A percentile compares a stretch with the other conserved stretches of the same genome.
Conservation (phyloP, 495 filamentous ascomycete species). For the Annulohypoxylon moriforme region DNA sequence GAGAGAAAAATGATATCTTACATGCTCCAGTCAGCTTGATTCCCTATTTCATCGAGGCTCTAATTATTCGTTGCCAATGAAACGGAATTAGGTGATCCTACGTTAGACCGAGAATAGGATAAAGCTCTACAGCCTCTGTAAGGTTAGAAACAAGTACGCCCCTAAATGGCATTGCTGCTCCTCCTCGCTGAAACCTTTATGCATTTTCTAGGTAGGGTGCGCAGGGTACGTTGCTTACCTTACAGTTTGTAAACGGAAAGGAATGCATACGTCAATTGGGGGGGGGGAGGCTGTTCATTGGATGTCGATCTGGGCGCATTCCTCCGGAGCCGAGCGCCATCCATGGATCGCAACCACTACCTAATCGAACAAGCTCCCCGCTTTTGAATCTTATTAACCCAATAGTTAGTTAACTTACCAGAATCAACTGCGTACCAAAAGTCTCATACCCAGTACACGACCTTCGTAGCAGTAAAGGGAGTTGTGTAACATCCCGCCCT, state of each 20-base stretch:
- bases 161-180: slow-evolving; percentile 33
- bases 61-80: slow-evolving; percentile 26
- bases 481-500: slow-evolving; percentile 16
- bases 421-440: no score
- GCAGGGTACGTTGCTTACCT: slow-evolving; percentile 12
- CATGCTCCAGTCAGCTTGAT: slow-evolving; percentile 12
- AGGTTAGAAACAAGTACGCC: slow-evolving; percentile 18
- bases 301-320: slow-evolving; percentile 22
- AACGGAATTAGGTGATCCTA: slow-evolving; percentile 25
- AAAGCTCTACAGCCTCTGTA: slow-evolving; percentile 10
- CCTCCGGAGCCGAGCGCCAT: slow-evolving; percentile 33
- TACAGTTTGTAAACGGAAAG: slow-evolving; percentile 28
- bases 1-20: slow-evolving; percentile 6
- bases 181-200: slow-evolving; percentile 30
- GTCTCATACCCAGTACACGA: no score
- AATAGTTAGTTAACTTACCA: slow-evolving; percentile 9
- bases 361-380: neutral
- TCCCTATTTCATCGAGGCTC: slow-evolving; percentile 24
- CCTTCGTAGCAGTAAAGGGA: slow-evolving; percentile 9
- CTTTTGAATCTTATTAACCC: slow-evolving; percentile 4
- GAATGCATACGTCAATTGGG: slow-evolving; percentile 17
- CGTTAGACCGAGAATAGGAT: slow-evolving; percentile 29
- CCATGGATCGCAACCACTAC: slow-evolving; percentile 15
- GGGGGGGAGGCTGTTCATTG: slow-evolving; percentile 27
- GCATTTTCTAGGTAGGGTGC: slow-evolving; percentile 2